Evolutionary conservation across 1,284 basidiomycete species (phyloP), one percentile per base, ranked within the genome.

Genomic region (Trichosporon coremiiforme): DNA sequence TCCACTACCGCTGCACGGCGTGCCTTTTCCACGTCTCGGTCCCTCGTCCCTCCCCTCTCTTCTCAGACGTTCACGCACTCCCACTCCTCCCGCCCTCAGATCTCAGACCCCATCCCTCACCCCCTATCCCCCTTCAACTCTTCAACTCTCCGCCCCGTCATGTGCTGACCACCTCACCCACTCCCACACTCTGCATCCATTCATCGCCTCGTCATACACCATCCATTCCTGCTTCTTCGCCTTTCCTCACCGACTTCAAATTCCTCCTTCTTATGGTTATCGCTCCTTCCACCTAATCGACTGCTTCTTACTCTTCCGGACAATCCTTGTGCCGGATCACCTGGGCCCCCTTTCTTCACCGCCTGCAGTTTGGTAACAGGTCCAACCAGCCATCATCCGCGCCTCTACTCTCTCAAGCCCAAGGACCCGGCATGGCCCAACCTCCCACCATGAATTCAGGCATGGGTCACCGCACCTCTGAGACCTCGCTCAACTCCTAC

Each of bases 381-480:
- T 62, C 57, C 31, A 62, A 62, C 57, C 57, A 62, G 57, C 57
- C 57, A 62, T 62, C 57, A 62, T 62, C 57, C 57, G 57, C 57
- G 57, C 57, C 57, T 31, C 57, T 62, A 31, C 57, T 62, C 31
- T 62, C 57, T 62, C 57, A 62, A 62, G 57, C 57, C 35, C 57
- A 62, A 62, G 57, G 57, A 62, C 57, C 57, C 57, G 57, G 57
- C 29, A 62, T 62, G 57, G 57, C 57, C 31, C 57, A 62, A 62
- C 57, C 57, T 33, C 57, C 57, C 57, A 62, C 29, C 57, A 62
- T 62, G 57, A 31, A 62, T n/a, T 17, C 75, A 33, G 76, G 79
- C 63, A 75, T 76, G 72, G 76, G 77, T 33, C 73, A 76, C 45
- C 74, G 78, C 60, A 74, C 75, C n/a, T 79, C 80, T 17, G 76